Conservation (phyloP, 148 eudicot species). For the Rheum nobile region DNA sequence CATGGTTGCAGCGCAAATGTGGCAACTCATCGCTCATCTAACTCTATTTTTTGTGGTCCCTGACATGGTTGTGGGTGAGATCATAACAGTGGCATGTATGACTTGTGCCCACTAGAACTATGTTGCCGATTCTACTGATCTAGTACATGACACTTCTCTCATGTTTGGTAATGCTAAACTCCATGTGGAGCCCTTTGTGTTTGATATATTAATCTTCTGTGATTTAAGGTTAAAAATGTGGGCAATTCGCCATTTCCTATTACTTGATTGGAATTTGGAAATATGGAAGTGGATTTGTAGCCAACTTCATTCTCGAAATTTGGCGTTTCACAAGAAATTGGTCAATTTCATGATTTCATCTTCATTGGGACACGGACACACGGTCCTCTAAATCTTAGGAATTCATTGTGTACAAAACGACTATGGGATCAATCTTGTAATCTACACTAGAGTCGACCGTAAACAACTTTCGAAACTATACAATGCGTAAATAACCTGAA, state of each 20-base stretch:
- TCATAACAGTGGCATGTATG: neutral
- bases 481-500: neutral
- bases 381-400: neutral
- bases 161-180: neutral
- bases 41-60: constrained; percentile 12
- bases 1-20: constrained; percentile 61
- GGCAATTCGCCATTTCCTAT: too few relatives aligned
- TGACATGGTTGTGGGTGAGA: neutral
- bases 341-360: neutral
- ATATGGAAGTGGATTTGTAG: neutral
- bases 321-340: neutral
- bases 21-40: constrained; percentile 15
- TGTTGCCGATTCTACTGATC: neutral
- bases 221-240: too few relatives aligned
- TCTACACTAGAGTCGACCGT: neutral
- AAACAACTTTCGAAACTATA: neutral
- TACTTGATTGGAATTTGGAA: too few relatives aligned
- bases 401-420: neutral
- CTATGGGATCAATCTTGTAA: neutral
- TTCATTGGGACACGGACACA: neutral
- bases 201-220: neutral
- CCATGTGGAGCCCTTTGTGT: neutral
- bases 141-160: neutral
- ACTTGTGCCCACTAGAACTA: neutral
- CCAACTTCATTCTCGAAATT: neutral